These are phyloP conservation scores for Paramecium sonneborni DNA, from an alignment of 73 alveolate species.

Conservation along the genomic window DNA sequence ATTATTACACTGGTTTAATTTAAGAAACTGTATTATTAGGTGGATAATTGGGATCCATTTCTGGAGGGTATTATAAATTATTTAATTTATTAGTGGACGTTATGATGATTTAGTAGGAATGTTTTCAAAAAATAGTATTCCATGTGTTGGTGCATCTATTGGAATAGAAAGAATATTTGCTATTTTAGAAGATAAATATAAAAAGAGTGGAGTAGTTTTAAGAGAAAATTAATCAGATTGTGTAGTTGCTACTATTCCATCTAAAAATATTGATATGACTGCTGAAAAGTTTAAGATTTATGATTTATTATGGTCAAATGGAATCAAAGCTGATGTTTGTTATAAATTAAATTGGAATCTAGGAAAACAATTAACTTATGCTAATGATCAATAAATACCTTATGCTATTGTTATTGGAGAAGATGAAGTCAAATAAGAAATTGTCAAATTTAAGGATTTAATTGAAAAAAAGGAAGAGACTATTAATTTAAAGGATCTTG, in stretches of 20 bases:
- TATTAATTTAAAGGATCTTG: neutral
- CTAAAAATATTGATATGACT: constrained; percentile 22
- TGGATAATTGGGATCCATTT: constrained; percentile 72
- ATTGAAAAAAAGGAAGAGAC: neutral
- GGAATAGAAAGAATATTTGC: constrained; percentile 49
- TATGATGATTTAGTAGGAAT: constrained; percentile 40
- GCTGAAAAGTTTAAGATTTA: constrained; percentile 1
- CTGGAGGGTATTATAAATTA: constrained; percentile 61
- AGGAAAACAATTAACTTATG: constrained; percentile 25
- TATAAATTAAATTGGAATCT: constrained; percentile 35
- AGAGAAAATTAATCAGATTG: constrained; percentile 5
- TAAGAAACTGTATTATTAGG: constrained; percentile 86
- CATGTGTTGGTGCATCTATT: constrained; percentile 46
- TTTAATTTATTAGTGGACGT: neutral
- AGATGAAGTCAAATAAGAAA: constrained; percentile 26
- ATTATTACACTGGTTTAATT: constrained; percentile 94
- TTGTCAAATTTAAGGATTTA: constrained; percentile 4
- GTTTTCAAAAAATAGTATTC: neutral
- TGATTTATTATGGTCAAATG: constrained; percentile 37
- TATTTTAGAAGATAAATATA: neutral
- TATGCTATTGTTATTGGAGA: constrained; percentile 40
- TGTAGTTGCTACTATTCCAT: neutral
- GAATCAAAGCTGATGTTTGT: constrained; percentile 5
- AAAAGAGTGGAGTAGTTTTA: neutral
- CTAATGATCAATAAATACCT: constrained; percentile 1